phyloP scores from a whole-genome alignment of 1,284 basidiomycete genomes.

The Sparassis latifolia region DNA sequence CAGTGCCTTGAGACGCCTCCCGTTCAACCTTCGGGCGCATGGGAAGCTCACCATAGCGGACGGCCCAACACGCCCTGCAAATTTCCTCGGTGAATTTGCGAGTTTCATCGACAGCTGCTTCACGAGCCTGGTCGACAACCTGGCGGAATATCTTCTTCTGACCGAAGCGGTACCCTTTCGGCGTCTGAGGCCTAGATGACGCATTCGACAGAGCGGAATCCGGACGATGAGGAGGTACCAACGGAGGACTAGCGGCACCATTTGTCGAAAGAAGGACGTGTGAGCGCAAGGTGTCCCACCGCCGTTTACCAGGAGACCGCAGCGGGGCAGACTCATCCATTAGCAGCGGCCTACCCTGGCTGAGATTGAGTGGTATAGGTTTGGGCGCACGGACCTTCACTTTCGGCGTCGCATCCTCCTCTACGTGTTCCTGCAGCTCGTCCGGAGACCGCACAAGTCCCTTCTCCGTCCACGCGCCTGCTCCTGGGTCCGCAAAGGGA shows the following conservation, averaged over 20 bases:
- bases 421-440: conserved; percentile 3
- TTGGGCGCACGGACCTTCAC: conserved; percentile 1
- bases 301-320: conserved; percentile 35
- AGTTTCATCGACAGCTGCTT: conserved; percentile 36
- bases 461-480: conserved; percentile 14
- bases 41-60: conserved; percentile 33
- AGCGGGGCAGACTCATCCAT: conserved; percentile 11
- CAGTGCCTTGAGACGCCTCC: conserved; percentile 26
- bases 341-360: background rate
- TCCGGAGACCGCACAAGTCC: conserved; percentile 12
- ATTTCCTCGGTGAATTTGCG: conserved; percentile 45
- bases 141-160: conserved; percentile 49
- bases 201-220: conserved; percentile 19
- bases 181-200: conserved; percentile 29
- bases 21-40: conserved; percentile 26
- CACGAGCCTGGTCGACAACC: conserved; percentile 52
- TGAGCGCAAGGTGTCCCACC: conserved; percentile 48
- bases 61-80: conserved; percentile 41
- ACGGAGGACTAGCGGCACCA: conserved; percentile 16
- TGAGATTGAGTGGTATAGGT: conserved; percentile 12
- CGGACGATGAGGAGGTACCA: conserved; percentile 17
- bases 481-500: background rate
- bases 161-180: conserved; percentile 49
- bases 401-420: conserved; percentile 6
- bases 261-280: conserved; percentile 38